A percentile compares a stretch with the other conserved stretches of the same genome.
Evolutionary conservation across 1,139 yeast species (phyloP).

Genomic region (Pichia sp.): DNA sequence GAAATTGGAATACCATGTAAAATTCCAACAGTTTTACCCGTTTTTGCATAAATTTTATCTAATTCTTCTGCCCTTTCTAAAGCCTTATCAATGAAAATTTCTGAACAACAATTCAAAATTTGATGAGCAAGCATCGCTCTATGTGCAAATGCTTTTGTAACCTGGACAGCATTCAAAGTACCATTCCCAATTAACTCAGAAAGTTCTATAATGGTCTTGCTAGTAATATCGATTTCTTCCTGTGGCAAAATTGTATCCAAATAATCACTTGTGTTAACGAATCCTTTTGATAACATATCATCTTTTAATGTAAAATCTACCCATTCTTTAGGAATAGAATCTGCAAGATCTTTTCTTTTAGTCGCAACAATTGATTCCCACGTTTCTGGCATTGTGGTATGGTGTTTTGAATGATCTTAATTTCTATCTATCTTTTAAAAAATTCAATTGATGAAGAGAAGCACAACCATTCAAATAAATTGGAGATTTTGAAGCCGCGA

Average conservation of each 20-base stretch:
- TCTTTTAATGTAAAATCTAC: conserved; percentile 20
- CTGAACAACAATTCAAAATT: conserved; percentile 40
- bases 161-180: conserved; percentile 37
- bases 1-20: conserved; percentile 66
- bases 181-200: conserved; percentile 25
- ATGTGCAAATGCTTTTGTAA: conserved; percentile 46
- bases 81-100: conserved; percentile 35
- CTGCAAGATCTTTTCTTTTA: too few relatives aligned
- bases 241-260: conserved; percentile 30
- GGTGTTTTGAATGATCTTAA: too few relatives aligned
- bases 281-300: conserved; percentile 16
- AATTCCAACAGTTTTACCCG: conserved; percentile 42
- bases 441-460: too few relatives aligned
- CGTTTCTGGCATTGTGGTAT: too few relatives aligned
- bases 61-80: conserved; percentile 39
- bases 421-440: too few relatives aligned
- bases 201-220: conserved; percentile 9
- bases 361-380: too few relatives aligned
- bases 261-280: conserved; percentile 18
- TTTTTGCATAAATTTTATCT: conserved; percentile 34
- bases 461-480: too few relatives aligned
- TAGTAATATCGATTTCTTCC: conserved; percentile 24
- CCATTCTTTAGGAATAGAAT: conserved; percentile 29
- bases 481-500: too few relatives aligned
- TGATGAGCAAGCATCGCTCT: conserved; percentile 56